Evolutionary conservation across 2,329 filamentous ascomycete genomes (phyloP), one percentile per base, ranked within the genome.

Genomic region (Xylariaceae sp.): DNA sequence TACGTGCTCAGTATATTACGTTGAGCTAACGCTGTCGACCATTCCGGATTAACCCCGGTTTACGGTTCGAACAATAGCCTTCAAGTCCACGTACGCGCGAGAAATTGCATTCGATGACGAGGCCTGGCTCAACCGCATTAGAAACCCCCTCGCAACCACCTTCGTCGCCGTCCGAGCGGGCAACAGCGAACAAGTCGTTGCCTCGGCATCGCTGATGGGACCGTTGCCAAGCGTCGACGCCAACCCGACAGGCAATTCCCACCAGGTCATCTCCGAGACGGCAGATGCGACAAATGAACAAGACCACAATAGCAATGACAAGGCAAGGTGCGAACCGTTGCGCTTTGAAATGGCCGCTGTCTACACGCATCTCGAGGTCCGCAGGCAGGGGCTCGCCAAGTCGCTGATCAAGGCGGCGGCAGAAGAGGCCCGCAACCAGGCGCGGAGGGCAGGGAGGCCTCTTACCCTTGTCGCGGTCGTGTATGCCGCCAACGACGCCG

Each of bases 281-380:
- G 8, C 26, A 8, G 26, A 26, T 26, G 26, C 26, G 26, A 26
- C 26, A 26, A 59, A 63, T 51, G 46, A 53, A 26, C 54, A 49
- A 16, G 51, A 34, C 10, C 29, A n/a, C 15, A 18, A 41, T 21
- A 19, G n/a, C 19, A 45, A 43, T 15, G 18, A 39, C 26, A 18
- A 36, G 3, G 41, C 12, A 15, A 30, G 43, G n/a, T 13, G 32
- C 18, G 52, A 51, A 46, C 48, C 59, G 21, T 18, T 65, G 8
- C 64, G 66, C 51, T 73, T 63, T 53, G 65, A 69, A 34, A 62
- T 74, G 39, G n/a, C 69, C 47, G 71, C 66, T 18, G 68, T 74
- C 55, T 74, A 71, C 53, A 73, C 70, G 8, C 54, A 62, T n/a
- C 70, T 70, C 36, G 62, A 68, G 46, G 66, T 65, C 51, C 69